Evolutionary conservation across 345 rosid species (phyloP).

Genomic region (Rhodamnia rubescens): DNA sequence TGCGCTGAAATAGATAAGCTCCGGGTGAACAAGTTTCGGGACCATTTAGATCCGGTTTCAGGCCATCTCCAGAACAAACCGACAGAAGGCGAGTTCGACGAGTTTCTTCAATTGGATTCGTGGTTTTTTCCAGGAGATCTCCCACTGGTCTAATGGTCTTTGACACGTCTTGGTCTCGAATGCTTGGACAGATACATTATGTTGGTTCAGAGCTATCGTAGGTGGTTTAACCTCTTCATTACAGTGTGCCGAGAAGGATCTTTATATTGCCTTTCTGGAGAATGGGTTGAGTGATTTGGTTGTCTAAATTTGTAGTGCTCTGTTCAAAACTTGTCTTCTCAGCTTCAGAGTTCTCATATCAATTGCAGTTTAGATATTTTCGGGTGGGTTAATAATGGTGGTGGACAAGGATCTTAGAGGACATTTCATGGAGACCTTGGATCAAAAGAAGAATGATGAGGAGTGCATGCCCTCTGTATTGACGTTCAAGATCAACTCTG

Average conservation of each 20-base stretch:
- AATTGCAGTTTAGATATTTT: background rate
- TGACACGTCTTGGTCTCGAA: constrained; percentile 1
- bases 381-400: background rate
- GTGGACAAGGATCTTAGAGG: constrained; percentile 69
- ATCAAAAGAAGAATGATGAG: background rate
- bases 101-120: background rate
- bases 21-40: background rate
- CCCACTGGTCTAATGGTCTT: background rate
- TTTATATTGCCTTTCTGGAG: constrained; percentile 25
- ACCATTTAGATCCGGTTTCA: background rate
- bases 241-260: constrained; percentile 17
- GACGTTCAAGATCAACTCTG: background rate
- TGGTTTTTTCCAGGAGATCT: background rate
- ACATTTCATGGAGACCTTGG: constrained; percentile 1
- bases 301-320: constrained; percentile 40
- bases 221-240: constrained; percentile 6
- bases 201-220: background rate
- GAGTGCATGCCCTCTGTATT: constrained; percentile 8
- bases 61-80: background rate
- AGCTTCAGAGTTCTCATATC: background rate
- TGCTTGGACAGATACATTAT: constrained; percentile 13
- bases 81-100: background rate
- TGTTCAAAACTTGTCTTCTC: background rate
- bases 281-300: constrained; percentile 39
- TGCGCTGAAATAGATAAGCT: background rate